These are phyloP conservation scores for Aspergillus nanangensis DNA, from an alignment of 495 filamentous ascomycete genomes.

Conservation along the genomic window DNA sequence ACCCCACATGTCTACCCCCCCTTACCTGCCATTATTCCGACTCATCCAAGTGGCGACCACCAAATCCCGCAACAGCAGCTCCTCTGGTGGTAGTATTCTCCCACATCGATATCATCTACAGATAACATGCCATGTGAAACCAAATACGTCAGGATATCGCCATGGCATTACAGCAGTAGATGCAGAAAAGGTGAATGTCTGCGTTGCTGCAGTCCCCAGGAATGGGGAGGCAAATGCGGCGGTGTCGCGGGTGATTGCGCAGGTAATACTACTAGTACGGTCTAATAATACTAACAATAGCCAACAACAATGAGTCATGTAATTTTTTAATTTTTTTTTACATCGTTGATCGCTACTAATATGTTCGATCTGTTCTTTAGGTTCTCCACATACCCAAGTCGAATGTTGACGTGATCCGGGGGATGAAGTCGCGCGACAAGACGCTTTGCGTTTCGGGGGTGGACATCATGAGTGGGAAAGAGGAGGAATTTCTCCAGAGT, in stretches of 20 bases:
- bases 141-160: constrained; percentile 55
- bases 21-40: too few species aligned
- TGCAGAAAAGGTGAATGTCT: constrained; percentile 53
- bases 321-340: not conserved
- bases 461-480: constrained; percentile 18
- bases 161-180: constrained; percentile 53
- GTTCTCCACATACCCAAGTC: constrained; percentile 58
- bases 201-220: constrained; percentile 56
- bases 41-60: constrained; percentile 13
- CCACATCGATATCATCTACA: constrained; percentile 29
- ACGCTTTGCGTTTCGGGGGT: constrained; percentile 40
- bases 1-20: constrained; percentile 7
- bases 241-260: constrained; percentile 57
- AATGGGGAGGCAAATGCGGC: constrained; percentile 66
- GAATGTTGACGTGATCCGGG: constrained; percentile 57
- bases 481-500: constrained; percentile 25
- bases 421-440: constrained; percentile 59
- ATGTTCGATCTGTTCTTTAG: too few species aligned
- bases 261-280: constrained; percentile 34
- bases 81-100: constrained; percentile 4
- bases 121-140: constrained; percentile 59
- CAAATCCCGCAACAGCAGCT: constrained; percentile 6
- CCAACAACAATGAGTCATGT: not conserved
- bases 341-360: too few species aligned
- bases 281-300: not conserved